These are phyloP conservation scores for Pholiota molesta DNA, from an alignment of 768 basidiomycete species.

Conservation along the genomic window DNA sequence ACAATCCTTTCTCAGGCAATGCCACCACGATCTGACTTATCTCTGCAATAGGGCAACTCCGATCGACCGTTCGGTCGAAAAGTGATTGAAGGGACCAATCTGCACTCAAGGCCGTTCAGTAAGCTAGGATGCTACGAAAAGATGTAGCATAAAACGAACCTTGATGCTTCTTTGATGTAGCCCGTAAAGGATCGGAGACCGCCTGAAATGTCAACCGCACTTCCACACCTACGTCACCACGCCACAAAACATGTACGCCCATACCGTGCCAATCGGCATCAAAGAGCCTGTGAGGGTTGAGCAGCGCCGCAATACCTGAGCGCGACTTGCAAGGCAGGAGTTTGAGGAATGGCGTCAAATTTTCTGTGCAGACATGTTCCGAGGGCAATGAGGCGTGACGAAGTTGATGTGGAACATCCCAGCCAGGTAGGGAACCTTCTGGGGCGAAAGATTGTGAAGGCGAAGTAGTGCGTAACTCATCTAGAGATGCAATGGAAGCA, in stretches of 20 bases:
- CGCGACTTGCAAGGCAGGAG: slow-evolving; percentile 90
- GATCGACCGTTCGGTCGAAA: slow-evolving; percentile 68
- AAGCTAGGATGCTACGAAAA: slow-evolving; percentile 4
- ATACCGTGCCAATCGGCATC: slow-evolving; percentile 94
- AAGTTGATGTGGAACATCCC: slow-evolving; percentile 52
- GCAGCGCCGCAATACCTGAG: slow-evolving; percentile 80
- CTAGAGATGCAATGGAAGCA: slow-evolving; percentile 81
- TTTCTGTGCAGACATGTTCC: slow-evolving; percentile 96
- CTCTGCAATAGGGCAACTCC: slow-evolving; percentile 69
- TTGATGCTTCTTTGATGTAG: slow-evolving; percentile 50
- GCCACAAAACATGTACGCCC: slow-evolving; percentile 75
- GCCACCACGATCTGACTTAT: slow-evolving; percentile 57
- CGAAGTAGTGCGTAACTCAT: slow-evolving; percentile 75
- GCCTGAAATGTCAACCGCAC: slow-evolving; percentile 72
- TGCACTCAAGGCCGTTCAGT: slow-evolving; percentile 26
- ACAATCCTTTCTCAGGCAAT: slow-evolving; percentile 44
- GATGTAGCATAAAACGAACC: slow-evolving; percentile 39
- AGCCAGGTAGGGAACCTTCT: slow-evolving; percentile 56
- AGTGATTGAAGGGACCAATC: slow-evolving; percentile 77
- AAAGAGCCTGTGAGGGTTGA: slow-evolving; percentile 86
- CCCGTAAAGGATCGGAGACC: slow-evolving; percentile 77
- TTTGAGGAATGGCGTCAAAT: slow-evolving; percentile 94
- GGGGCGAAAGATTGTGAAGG: slow-evolving; percentile 64
- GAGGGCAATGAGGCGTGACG: slow-evolving; percentile 80
- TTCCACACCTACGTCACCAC: slow-evolving; percentile 57